Conservation (phyloP, 176 grass and related monocot species). For the Metroxylon sagu region DNA sequence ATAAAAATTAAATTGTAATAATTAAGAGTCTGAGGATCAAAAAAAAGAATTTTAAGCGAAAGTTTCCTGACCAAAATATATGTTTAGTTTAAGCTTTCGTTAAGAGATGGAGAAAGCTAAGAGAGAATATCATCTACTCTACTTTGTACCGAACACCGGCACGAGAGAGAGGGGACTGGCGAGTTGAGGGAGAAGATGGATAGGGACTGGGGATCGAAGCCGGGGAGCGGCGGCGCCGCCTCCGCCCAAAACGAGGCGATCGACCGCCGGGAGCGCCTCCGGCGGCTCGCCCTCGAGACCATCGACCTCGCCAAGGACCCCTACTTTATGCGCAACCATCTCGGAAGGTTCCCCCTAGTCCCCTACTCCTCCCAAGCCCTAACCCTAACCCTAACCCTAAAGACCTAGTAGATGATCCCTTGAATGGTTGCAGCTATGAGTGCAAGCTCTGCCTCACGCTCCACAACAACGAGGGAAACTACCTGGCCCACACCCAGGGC, state of each 20-base stretch:
- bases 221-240: slow-evolving; percentile 83
- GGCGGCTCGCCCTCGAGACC: slow-evolving; percentile 88
- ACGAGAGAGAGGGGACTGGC: too few relatives aligned
- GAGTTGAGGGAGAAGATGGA: slow-evolving; percentile 51
- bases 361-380: too few relatives aligned
- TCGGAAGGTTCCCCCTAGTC: slow-evolving; percentile 52
- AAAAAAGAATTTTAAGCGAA: too few relatives aligned
- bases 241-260: slow-evolving; percentile 90
- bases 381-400: slow-evolving; percentile 9
- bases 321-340: slow-evolving; percentile 99
- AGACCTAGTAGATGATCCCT: slow-evolving; percentile 4
- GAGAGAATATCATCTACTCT: too few relatives aligned
- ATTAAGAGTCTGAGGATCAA: too few relatives aligned
- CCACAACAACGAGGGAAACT: slow-evolving; percentile 99
- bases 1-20: too few relatives aligned
- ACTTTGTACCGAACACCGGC: too few relatives aligned
- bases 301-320: slow-evolving; percentile 99
- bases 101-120: too few relatives aligned
- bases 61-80: too few relatives aligned
- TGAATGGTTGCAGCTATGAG: slow-evolving; percentile 46
- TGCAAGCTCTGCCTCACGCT: slow-evolving; percentile 93
- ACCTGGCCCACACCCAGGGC: slow-evolving; percentile 91
- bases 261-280: slow-evolving; percentile 89
- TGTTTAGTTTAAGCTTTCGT: too few relatives aligned
- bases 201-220: slow-evolving; percentile 93